Conservation (phyloP, 192 early-diverging fungal species). For the Backusella luteola region DNA sequence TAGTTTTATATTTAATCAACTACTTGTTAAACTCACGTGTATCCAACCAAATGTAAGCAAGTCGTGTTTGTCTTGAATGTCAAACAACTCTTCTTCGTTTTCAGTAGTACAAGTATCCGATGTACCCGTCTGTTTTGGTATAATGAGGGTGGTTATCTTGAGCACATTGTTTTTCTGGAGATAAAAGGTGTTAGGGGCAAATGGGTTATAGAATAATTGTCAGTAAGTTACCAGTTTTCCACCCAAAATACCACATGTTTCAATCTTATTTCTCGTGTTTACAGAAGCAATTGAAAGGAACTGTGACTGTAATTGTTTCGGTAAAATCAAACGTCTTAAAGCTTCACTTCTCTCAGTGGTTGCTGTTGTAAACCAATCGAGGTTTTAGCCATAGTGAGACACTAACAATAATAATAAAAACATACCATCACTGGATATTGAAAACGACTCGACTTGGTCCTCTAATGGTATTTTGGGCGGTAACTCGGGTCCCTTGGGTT, state of each 20-base stretch:
- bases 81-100: conserved; percentile 84
- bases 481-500: conserved; percentile 6
- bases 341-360: conserved; percentile 58
- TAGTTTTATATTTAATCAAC: too few species aligned
- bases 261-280: conserved; percentile 80
- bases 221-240: conserved; percentile 57
- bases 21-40: conserved; percentile 47
- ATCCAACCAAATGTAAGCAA: conserved; percentile 90
- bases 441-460: not conserved
- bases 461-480: conserved; percentile 23
- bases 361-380: conserved; percentile 16
- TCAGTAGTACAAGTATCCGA: conserved; percentile 82
- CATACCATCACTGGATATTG: not conserved
- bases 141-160: conserved; percentile 72
- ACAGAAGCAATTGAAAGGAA: conserved; percentile 68
- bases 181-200: not conserved
- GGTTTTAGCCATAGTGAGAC: too few species aligned
- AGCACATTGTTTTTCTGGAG: conserved; percentile 54
- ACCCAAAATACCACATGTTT: conserved; percentile 86
- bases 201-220: not conserved
- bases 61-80: conserved; percentile 69
- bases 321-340: conserved; percentile 66
- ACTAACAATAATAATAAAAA: not conserved
- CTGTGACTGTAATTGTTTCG: conserved; percentile 59
- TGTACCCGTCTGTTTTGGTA: conserved; percentile 89